Conservation (phyloP, 345 rosid species). For the Salix viminalis region DNA sequence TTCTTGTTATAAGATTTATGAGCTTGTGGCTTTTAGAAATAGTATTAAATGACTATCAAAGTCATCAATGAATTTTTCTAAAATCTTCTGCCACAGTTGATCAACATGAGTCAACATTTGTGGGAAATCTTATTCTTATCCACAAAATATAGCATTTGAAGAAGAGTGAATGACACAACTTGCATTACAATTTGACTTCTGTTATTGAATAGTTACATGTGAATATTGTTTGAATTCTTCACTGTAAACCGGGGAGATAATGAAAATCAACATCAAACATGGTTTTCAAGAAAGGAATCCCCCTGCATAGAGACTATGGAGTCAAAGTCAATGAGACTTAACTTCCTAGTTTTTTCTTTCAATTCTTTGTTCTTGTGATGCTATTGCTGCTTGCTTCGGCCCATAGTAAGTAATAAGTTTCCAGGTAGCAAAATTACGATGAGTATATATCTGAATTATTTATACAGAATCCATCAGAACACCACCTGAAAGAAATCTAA, state of each 20-base stretch:
- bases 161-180: neutral
- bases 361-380: neutral
- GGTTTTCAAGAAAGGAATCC: neutral
- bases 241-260: neutral
- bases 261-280: neutral
- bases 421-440: neutral
- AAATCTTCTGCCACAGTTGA: neutral
- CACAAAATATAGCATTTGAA: neutral
- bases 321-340: neutral
- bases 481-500: neutral
- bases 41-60: neutral
- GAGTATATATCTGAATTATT: neutral
- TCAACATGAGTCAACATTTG: neutral
- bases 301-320: neutral
- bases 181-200: neutral
- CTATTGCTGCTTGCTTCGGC: neutral
- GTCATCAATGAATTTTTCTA: neutral
- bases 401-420: neutral
- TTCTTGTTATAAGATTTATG: too few species aligned
- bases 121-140: slow-evolving; percentile 1
- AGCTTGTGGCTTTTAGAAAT: neutral
- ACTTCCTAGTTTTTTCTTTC: neutral
- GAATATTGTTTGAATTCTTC: neutral
- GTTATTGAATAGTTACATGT: neutral
- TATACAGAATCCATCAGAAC: neutral